Evolutionary conservation across 2,329 filamentous ascomycete species (phyloP).

Genomic region (Paecilomyces niveus): DNA sequence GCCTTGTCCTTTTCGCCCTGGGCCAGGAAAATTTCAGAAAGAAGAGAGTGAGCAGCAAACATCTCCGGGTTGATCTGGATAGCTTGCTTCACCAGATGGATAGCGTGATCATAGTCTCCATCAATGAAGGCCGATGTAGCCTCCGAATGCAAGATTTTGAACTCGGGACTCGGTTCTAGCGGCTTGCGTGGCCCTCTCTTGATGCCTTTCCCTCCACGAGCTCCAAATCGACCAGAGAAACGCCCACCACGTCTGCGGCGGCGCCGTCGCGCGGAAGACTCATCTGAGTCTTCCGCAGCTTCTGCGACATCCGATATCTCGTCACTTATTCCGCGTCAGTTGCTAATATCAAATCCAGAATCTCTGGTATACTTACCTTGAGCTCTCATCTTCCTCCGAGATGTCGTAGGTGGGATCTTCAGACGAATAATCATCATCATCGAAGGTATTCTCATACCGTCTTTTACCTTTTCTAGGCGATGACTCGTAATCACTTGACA

Average conservation of each 20-base stretch:
- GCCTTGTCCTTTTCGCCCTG: conserved; percentile 52
- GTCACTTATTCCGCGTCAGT: conserved; percentile 14
- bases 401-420: conserved; percentile 20
- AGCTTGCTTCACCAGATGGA: conserved; percentile 39
- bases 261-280: conserved; percentile 17
- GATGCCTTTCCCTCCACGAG: conserved; percentile 38
- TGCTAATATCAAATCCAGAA: neutral
- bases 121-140: conserved; percentile 44
- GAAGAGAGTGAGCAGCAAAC: conserved; percentile 53
- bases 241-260: conserved; percentile 24
- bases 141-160: conserved; percentile 40
- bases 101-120: conserved; percentile 39
- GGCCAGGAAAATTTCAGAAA: conserved; percentile 52
- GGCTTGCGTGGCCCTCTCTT: conserved; percentile 40
- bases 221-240: conserved; percentile 30
- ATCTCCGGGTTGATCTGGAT: conserved; percentile 55
- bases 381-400: conserved; percentile 15
- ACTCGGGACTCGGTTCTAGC: conserved; percentile 41
- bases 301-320: conserved; percentile 13
- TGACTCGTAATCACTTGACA: conserved; percentile 5
- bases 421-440: conserved; percentile 9
- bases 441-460: conserved; percentile 2
- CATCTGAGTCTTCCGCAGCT: conserved; percentile 14
- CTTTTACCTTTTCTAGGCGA: conserved; percentile 1
- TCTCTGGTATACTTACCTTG: conserved; percentile 14